Conservation (phyloP, 805 yeast genomes). For the Ogataea salicorniae region DNA sequence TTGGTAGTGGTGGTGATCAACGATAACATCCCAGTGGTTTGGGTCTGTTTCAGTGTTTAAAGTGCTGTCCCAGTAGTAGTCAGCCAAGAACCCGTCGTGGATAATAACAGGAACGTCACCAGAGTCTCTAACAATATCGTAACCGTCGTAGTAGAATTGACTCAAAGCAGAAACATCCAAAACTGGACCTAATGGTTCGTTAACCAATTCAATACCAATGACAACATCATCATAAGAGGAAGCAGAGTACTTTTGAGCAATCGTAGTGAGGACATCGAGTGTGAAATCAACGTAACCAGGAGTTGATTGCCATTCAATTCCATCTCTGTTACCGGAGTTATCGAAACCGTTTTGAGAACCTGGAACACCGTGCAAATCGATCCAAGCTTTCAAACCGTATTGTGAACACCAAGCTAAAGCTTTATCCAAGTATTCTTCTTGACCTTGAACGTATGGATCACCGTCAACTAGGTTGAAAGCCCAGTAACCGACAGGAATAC, state of each 20-base stretch:
- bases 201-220: slow-evolving; percentile 76
- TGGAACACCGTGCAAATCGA: slow-evolving; percentile 94
- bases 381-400: slow-evolving; percentile 70
- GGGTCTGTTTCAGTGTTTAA: slow-evolving; percentile 35
- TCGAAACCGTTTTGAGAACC: slow-evolving; percentile 97
- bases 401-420: slow-evolving; percentile 73
- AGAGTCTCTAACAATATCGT: slow-evolving; percentile 52
- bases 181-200: slow-evolving; percentile 82
- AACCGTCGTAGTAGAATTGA: slow-evolving; percentile 59
- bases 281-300: slow-evolving; percentile 44
- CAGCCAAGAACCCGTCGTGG: slow-evolving; percentile 72
- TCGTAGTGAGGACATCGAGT: slow-evolving; percentile 44
- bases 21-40: slow-evolving; percentile 51
- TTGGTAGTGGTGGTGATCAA: slow-evolving; percentile 91
- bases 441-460: slow-evolving; percentile 90
- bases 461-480: slow-evolving; percentile 57
- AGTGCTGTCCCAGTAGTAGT: slow-evolving; percentile 58
- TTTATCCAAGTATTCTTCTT: slow-evolving; percentile 60
- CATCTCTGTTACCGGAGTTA: slow-evolving; percentile 81
- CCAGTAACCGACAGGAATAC: slow-evolving; percentile 96
- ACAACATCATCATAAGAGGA: slow-evolving; percentile 63
- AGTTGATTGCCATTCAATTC: slow-evolving; percentile 47
- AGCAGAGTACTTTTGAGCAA: slow-evolving; percentile 61
- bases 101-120: slow-evolving; percentile 44
- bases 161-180: slow-evolving; percentile 55